A percentile compares a stretch with the other conserved stretches of the same genome.
phyloP scores from a whole-genome alignment of 371 early-diverging fungal genomes.

The Smittium culicis region DNA sequence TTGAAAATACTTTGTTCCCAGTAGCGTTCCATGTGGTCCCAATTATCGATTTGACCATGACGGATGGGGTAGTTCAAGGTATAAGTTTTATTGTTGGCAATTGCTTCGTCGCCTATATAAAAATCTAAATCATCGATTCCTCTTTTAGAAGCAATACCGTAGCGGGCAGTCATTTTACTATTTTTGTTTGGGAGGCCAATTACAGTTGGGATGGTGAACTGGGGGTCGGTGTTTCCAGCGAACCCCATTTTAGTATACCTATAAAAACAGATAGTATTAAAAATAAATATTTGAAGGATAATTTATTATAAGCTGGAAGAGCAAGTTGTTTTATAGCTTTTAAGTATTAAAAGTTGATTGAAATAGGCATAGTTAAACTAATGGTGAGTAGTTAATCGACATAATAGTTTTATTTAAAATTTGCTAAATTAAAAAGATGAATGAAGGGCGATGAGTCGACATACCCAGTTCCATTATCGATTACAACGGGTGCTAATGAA shows the following conservation, averaged over 20 bases:
- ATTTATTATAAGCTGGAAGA: too few species aligned
- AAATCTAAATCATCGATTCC: conserved; percentile 95
- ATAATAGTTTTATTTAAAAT: too few species aligned
- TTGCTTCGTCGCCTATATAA: conserved; percentile 92
- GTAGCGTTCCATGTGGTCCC: conserved; percentile 89
- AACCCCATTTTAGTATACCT: conserved; percentile 97
- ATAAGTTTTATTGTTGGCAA: conserved; percentile 72
- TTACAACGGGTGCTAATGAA: conserved; percentile 48
- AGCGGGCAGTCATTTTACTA: conserved; percentile 27
- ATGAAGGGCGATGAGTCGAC: too few species aligned
- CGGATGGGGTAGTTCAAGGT: conserved; percentile 72
- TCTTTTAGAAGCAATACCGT: conserved; percentile 78
- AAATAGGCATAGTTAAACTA: neutral
- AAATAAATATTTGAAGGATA: neutral
- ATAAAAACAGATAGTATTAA: conserved; percentile 4
- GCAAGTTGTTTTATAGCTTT: neutral
- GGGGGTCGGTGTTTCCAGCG: conserved; percentile 91
- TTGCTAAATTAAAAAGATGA: too few species aligned
- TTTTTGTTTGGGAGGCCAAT: conserved; percentile 41
- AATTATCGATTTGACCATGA: conserved; percentile 81
- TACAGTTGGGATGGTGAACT: conserved; percentile 86
- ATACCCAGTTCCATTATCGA: conserved; percentile 91
- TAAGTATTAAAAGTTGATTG: neutral
- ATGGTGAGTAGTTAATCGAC: too few species aligned
- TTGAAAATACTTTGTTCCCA: conserved; percentile 96